Evolutionary conservation across 768 basidiomycete genomes (phyloP).

Genomic region (Glaciozyma martinii): DNA sequence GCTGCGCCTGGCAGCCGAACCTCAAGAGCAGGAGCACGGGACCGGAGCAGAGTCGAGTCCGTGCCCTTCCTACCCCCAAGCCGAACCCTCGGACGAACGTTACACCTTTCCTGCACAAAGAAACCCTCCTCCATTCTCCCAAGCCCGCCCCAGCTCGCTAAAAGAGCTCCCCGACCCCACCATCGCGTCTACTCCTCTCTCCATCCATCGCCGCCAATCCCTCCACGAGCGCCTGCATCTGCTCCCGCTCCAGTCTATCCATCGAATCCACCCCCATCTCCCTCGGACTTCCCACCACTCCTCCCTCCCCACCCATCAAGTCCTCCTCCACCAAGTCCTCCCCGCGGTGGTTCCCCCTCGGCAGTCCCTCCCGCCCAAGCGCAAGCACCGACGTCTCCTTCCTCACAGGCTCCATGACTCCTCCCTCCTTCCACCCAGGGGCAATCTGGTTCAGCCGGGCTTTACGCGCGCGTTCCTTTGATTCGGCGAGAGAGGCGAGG

Average conservation of each 20-base stretch:
- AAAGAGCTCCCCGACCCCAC: not conserved
- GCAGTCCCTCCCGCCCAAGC: not conserved
- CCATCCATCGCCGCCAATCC: slow-evolving; percentile 49
- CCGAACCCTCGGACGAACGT: too few species aligned
- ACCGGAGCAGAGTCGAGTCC: too few species aligned
- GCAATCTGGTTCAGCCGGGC: slow-evolving; percentile 69
- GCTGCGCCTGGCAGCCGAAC: too few species aligned
- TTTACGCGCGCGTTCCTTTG: slow-evolving; percentile 43
- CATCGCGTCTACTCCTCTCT: not conserved
- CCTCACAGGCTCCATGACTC: slow-evolving; percentile 51
- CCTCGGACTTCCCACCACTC: not conserved
- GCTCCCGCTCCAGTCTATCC: slow-evolving; percentile 43
- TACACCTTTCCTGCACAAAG: too few species aligned
- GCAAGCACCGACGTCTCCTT: not conserved
- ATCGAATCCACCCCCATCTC: slow-evolving; percentile 6
- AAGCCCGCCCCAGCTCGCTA: not conserved
- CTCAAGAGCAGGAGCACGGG: too few species aligned
- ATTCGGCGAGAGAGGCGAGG: slow-evolving; percentile 59
- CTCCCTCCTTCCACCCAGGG: slow-evolving; percentile 70
- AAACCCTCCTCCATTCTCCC: too few species aligned
- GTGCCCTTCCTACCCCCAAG: too few species aligned
- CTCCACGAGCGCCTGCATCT: slow-evolving; percentile 76
- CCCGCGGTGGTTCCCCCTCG: slow-evolving; percentile 32
- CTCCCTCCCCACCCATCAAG: slow-evolving; percentile 21
- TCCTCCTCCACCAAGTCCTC: slow-evolving; percentile 31